A percentile compares a stretch with the other conserved stretches of the same genome.
Conservation (phyloP, 1,139 yeast genomes). For the Lodderomyces theae region DNA sequence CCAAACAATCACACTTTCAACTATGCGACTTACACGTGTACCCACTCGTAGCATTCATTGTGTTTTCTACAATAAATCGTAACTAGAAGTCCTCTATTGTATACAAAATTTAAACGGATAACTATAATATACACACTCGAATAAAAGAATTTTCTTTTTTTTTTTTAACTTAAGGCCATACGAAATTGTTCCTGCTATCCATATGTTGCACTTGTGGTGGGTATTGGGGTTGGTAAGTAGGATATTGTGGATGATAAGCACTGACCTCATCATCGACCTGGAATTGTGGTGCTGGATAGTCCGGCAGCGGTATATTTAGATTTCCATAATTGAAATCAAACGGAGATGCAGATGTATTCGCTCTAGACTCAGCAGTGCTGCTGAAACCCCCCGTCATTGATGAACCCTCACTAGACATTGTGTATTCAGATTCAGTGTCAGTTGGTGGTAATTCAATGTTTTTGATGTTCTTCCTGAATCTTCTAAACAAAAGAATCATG, state of each 20-base stretch:
- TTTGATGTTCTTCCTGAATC: slow-evolving; percentile 32
- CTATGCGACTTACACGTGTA: too few relatives aligned
- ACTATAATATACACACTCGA: not conserved
- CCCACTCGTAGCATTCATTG: too few relatives aligned
- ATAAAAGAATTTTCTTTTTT: not conserved
- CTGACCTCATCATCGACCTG: not conserved
- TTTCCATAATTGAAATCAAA: slow-evolving; percentile 1
- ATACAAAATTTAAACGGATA: not conserved
- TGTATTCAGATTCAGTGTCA: slow-evolving; percentile 41
- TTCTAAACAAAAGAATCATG: slow-evolving; percentile 44
- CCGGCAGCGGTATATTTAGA: not conserved
- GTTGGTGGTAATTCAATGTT: slow-evolving; percentile 42
- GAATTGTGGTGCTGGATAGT: not conserved
- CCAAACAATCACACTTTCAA: too few relatives aligned
- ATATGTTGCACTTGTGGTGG: slow-evolving; percentile 3
- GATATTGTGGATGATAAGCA: not conserved
- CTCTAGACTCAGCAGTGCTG: not conserved
- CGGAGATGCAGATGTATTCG: not conserved
- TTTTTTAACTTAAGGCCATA: slow-evolving; percentile 1
- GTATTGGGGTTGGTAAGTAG: not conserved
- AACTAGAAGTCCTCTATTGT: not conserved
- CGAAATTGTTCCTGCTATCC: slow-evolving; percentile 3
- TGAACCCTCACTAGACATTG: slow-evolving; percentile 21
- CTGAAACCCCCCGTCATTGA: slow-evolving; percentile 4
- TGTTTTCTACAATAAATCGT: too few relatives aligned